These are phyloP conservation scores for Citrus australasica DNA, from an alignment of 345 rosid genomes.

Conservation along the genomic window DNA sequence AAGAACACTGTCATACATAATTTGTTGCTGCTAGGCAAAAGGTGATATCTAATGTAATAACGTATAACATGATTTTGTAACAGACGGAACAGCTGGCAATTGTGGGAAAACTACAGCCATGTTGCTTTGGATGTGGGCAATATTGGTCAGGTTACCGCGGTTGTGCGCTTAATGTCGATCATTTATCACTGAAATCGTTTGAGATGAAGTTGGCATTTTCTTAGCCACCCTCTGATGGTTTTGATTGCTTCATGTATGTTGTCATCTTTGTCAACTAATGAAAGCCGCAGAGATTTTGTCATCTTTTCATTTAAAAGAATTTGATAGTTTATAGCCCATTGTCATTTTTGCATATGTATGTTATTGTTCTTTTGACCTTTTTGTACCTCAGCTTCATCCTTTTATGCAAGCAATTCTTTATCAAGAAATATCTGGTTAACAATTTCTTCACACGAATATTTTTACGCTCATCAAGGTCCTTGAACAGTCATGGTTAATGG, in stretches of 20 bases:
- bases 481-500: background rate
- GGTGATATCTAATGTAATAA: background rate
- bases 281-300: too few species aligned
- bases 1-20: background rate
- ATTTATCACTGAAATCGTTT: conserved; percentile 2
- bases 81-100: too few species aligned
- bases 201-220: background rate
- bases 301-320: too few species aligned
- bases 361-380: too few species aligned
- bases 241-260: background rate
- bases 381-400: too few species aligned
- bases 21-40: background rate
- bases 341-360: too few species aligned
- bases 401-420: too few species aligned
- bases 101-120: conserved; percentile 73
- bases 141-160: conserved; percentile 59
- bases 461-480: background rate
- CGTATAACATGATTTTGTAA: background rate
- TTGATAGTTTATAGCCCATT: too few species aligned
- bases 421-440: too few species aligned
- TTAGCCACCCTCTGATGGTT: background rate
- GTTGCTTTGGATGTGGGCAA: conserved; percentile 91
- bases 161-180: conserved; percentile 16
- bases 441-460: background rate
- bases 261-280: too few species aligned